Base-by-base conservation (phyloP, 495 filamentous ascomycete genomes). In the Tricharina praecox region DNA sequence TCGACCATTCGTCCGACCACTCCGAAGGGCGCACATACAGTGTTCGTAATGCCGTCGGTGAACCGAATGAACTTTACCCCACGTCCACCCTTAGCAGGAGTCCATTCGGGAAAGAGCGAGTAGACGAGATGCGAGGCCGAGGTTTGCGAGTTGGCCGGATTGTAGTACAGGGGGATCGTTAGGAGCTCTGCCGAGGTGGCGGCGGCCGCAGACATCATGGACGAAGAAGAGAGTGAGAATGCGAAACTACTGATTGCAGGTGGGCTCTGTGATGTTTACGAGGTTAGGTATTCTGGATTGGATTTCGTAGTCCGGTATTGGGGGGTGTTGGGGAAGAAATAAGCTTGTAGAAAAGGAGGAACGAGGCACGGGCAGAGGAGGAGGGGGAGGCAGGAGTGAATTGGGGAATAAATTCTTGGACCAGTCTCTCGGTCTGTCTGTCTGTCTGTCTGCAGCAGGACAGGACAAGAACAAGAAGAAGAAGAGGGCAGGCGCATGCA, bases 1-100 rank as follows among this genome's bases (percentile, higher is more conserved):
- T n/a, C n/a, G n/a, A n/a, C n/a, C n/a, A n/a, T n/a, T n/a, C n/a
- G n/a, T n/a, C n/a, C n/a, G n/a, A n/a, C n/a, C n/a, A n/a, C n/a
- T n/a, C n/a, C n/a, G n/a, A n/a, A 13, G 13, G 28, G 28, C 38
- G 39, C 54, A 75, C 75, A 51, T 65, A 82, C 78, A 50, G 88
- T 95, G 64, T 97, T 97, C 37, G 90, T 97, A 63, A 97, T 97
- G 53, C 90, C 90, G 60, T 97, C 90, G 23, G 83, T 97, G 68
- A 96, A 97, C 38, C 78, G 76, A 40, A 85, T 71, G 55, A 96
- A 84, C 61, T 87, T 81, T 50, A 97, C 73, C n/a, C 77, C 75
- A 3, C 50, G 42, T 11, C 53, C 53, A 46, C 82, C 85, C 42
- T 71, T 74, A 0, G 71, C 65, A 15, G 73, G 69, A 50, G 78